phyloP scores from a whole-genome alignment of 768 basidiomycete species.

The Calvatia gigantea region DNA sequence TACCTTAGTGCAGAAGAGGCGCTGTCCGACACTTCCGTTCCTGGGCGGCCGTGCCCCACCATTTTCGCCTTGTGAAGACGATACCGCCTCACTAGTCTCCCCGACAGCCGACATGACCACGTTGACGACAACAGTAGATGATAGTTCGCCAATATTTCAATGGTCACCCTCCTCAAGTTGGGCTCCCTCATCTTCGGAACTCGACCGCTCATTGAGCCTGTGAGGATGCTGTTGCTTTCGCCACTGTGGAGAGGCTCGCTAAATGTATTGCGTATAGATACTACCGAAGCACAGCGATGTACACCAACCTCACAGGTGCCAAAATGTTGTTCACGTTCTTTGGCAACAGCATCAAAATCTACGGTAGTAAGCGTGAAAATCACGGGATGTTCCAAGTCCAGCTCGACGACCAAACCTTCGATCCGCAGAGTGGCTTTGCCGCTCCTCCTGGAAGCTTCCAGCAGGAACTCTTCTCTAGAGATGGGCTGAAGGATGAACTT shows the following conservation, averaged over 20 bases:
- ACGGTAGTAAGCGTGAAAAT: constrained; percentile 44
- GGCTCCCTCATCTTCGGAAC: constrained; percentile 20
- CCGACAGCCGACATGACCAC: constrained; percentile 24
- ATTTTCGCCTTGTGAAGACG: neutral
- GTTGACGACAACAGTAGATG: constrained; percentile 30
- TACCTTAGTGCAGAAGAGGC: neutral
- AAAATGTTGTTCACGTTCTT: constrained; percentile 40
- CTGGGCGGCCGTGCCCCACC: neutral
- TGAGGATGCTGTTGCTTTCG: neutral
- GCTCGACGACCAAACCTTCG: constrained; percentile 32
- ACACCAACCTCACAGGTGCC: constrained; percentile 29
- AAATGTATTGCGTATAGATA: constrained; percentile 20
- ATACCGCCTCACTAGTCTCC: no score
- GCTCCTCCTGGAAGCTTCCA: constrained; percentile 32
- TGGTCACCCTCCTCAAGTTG: constrained; percentile 23
- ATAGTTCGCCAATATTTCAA: constrained; percentile 24
- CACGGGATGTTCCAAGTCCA: constrained; percentile 42
- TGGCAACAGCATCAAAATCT: constrained; percentile 46
- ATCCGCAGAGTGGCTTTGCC: constrained; percentile 24
- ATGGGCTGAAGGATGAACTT: constrained; percentile 24
- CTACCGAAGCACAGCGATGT: constrained; percentile 36
- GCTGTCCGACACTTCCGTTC: neutral
- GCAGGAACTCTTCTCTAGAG: constrained; percentile 19
- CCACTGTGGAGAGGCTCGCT: neutral
- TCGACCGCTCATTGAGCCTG: constrained; percentile 16